phyloP scores from a whole-genome alignment of 202 grass and related monocot genomes.

The Miscanthus sacchariflorus region DNA sequence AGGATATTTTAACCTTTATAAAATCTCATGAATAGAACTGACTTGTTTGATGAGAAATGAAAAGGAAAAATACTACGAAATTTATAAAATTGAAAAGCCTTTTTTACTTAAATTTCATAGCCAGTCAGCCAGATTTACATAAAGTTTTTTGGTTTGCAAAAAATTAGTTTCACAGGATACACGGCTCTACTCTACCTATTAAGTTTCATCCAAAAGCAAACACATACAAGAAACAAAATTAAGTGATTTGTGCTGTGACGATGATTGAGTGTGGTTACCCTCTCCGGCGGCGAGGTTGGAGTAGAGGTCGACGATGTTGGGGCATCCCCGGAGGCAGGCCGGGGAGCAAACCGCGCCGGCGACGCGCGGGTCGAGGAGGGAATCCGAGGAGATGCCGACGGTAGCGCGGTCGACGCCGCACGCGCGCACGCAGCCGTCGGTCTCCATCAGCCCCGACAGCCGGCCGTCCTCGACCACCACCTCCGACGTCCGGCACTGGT shows the following conservation, averaged over 20 bases:
- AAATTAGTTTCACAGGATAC: not conserved
- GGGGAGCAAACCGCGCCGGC: constrained; percentile 61
- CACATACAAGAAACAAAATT: not conserved
- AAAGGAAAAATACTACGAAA: not conserved
- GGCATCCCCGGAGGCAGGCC: constrained; percentile 62
- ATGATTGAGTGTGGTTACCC: constrained; percentile 40
- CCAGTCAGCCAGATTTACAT: not conserved
- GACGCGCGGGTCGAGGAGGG: constrained; percentile 59
- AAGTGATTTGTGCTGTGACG: not conserved
- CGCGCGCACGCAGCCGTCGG: constrained; percentile 60
- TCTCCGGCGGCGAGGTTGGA: constrained; percentile 80
- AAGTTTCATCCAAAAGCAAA: not conserved
- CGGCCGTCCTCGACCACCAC: constrained; percentile 47
- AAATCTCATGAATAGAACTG: not conserved
- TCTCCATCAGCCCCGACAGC: constrained; percentile 61
- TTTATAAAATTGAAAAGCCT: not conserved
- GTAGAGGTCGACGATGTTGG: constrained; percentile 84
- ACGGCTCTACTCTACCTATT: not conserved
- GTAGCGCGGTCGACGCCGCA: constrained; percentile 72
- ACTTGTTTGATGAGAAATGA: not conserved
- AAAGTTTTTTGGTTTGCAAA: not conserved
- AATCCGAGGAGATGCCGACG: constrained; percentile 84
- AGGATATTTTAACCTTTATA: not conserved
- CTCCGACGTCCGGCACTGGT: constrained; percentile 78
- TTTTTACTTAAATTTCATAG: not conserved